A percentile compares a stretch with the other conserved stretches of the same genome.
These are phyloP conservation scores for Hygrocybe coccinea DNA, from an alignment of 768 basidiomycete genomes.

Conservation along the genomic window DNA sequence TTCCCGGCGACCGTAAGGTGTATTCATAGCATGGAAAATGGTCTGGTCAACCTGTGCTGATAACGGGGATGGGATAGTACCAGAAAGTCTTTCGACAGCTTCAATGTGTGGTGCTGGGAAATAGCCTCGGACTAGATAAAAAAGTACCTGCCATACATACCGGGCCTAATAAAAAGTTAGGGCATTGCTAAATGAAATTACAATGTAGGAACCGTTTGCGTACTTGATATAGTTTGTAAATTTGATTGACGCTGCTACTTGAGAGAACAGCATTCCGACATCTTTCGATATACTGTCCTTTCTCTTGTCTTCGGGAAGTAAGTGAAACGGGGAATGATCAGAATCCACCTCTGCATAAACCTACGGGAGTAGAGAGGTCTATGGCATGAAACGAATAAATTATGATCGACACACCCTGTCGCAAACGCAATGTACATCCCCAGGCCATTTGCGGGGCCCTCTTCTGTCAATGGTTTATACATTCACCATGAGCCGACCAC, in stretches of 20 bases:
- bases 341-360: background rate
- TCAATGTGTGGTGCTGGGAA: background rate
- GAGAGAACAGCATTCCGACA: slow-evolving; percentile 1
- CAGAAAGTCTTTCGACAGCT: background rate
- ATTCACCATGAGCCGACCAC: slow-evolving; percentile 3
- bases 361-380: background rate
- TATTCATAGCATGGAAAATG: background rate
- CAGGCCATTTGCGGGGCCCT: background rate
- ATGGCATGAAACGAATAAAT: background rate
- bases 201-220: background rate
- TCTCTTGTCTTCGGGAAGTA: background rate
- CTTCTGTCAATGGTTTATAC: background rate
- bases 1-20: background rate
- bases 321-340: background rate
- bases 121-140: background rate
- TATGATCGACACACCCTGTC: background rate
- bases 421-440: background rate
- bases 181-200: background rate
- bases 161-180: background rate
- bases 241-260: slow-evolving; percentile 1
- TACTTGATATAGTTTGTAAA: background rate
- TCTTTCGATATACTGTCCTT: background rate
- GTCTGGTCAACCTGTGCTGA: background rate
- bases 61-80: background rate
- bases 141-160: background rate